Evolutionary conservation across 1,284 basidiomycete genomes (phyloP), one percentile per base, ranked within the genome.

Genomic region (Malassezia restricta): DNA sequence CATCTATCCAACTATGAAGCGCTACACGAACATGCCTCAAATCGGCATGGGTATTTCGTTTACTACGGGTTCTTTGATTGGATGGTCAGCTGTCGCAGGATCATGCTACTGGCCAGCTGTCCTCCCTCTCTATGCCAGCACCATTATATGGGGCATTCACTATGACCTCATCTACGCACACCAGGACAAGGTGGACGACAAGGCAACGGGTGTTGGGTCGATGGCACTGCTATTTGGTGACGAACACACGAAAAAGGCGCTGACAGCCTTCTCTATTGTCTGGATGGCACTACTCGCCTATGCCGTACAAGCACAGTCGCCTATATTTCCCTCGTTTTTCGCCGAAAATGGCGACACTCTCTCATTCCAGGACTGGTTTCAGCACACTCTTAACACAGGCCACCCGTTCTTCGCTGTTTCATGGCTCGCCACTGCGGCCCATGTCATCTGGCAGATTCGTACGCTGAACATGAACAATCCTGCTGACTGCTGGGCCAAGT

Each of bases 151-250:
- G 89, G 94, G 91, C 45, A 79, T 99, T 49, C 86, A 91, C 1
- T 99, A 98, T 69, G 94, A 99, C 68, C 94, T 84, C 44, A 92
- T 98, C 62, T 99, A 99, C 68, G 94, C 94, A 2, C 94, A 98
- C 74, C 92, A 94, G 85, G 94, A 99, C 76, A 98, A 96, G 77
- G 74, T 66, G 6, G 94, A 98, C 76, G 94, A 99, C 68, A 78
- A 87, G 37, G 77, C 79, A 44, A 87, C 82, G 15, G 90, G 87
- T 20, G 92, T 99, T 70, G 87, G 85, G 60, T 92, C 88, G 8
- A 98, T 91, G 1, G 94, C 94, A 0, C 78, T 98, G 43, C 79
- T 94, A 39, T 96, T 98, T 73, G 66, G 59, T 3, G 58, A 82
- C 31, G 77, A 81, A 40, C 78, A 80, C 30, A 86, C 89, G 0